phyloP scores from a whole-genome alignment of 2,329 filamentous ascomycete species.

The Epichloe festucae region DNA sequence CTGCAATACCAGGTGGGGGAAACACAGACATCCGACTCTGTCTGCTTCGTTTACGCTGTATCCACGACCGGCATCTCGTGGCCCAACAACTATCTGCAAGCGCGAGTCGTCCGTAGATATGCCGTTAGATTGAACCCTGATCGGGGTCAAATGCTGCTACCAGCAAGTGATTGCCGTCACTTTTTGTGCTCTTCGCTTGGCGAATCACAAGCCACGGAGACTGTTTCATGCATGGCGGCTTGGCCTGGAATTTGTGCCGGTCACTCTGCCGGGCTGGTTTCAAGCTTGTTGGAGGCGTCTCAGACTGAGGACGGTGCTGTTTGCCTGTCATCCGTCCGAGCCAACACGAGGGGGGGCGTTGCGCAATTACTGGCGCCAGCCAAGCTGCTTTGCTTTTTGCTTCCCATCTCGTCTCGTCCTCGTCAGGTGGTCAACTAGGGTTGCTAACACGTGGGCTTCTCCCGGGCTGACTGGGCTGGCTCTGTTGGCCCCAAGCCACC shows the following conservation, averaged over 20 bases:
- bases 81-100: too few species aligned
- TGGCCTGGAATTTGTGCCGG: not conserved
- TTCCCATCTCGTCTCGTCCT: not conserved
- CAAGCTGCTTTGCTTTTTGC: not conserved
- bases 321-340: not conserved
- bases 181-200: not conserved
- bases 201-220: not conserved
- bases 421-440: not conserved
- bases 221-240: not conserved
- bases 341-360: not conserved
- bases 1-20: too few species aligned
- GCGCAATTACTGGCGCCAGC: not conserved
- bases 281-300: not conserved
- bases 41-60: too few species aligned
- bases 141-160: too few species aligned
- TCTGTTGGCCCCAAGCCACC: too few species aligned
- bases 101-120: too few species aligned
- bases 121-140: too few species aligned
- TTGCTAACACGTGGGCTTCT: not conserved
- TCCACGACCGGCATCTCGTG: too few species aligned
- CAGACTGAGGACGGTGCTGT: not conserved
- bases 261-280: not conserved
- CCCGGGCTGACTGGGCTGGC: not conserved
- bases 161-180: too few species aligned
- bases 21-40: too few species aligned